Base-by-base conservation (phyloP, 2,329 filamentous ascomycete genomes). In the Xylariaceae sp. region DNA sequence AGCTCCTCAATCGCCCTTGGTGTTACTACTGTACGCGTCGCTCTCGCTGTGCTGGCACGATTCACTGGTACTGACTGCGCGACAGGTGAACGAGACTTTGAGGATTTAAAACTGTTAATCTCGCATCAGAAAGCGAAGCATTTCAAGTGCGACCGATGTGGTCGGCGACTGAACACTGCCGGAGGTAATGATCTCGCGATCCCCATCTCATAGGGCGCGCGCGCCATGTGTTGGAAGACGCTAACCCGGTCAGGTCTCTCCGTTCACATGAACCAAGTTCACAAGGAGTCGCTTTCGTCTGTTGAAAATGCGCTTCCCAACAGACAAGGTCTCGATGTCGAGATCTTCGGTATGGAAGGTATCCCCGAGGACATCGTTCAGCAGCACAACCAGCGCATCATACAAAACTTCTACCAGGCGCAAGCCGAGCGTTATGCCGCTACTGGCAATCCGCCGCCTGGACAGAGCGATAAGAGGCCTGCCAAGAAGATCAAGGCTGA, bases 81-180 rank as follows among this genome's bases (percentile, higher is more conserved):
- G 15, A 2, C 57, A 87, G 84, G 84, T 76, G 94, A 99, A 77
- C 89, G 93, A 78, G 93, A 97, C 77, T 99, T 97, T 73, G 92
- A 97, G 74, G 94, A 99, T 74, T 76, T 96, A 51, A 97, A 96
- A 80, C 92, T 97, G 67, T 86, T 99, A 65, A 95, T 96, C 68
- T 92, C 90, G 59, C 94, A 99, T 75, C 94, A 97, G 72, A 97
- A 97, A 74, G 92, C 93, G n/a, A 97, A 97, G 77, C 94, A 99
- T 75, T 97, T 96, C 82, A 97, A 96, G 76, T 99, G 94, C 77
- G 90, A 96, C 68, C 81, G 88, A 77, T 99, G 94, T 74, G 87
- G 87, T 56, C 86, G 94, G 65, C 83, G 92, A 66, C 77, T 99
- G 58, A 97, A 96, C 73, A 99, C 94, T 1, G 92, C 92, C 48